Evolutionary conservation across 148 eudicot species (phyloP).

Genomic region (Rhododendron vialii): DNA sequence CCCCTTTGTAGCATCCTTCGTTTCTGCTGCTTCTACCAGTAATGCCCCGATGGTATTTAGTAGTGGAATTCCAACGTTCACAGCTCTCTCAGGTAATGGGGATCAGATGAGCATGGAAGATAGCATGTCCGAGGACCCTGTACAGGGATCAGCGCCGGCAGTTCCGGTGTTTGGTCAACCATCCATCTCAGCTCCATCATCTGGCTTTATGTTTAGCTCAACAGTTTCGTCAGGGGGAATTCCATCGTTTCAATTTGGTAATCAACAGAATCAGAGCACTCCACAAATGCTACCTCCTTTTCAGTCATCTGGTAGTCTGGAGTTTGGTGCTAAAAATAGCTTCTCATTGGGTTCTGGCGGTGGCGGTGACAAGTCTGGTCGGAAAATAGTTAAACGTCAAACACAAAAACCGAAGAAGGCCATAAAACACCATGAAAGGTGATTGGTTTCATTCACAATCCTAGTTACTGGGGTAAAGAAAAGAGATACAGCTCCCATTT

Average conservation of each 20-base stretch:
- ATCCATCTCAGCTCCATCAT: conserved; percentile 28
- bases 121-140: conserved; percentile 88
- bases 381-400: conserved; percentile 50
- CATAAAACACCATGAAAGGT: background rate
- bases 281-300: conserved; percentile 46
- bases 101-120: conserved; percentile 76
- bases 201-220: conserved; percentile 41
- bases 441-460: background rate
- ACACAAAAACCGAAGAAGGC: conserved; percentile 39
- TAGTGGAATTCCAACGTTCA: conserved; percentile 23
- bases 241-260: conserved; percentile 58
- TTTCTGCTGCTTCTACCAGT: conserved; percentile 26
- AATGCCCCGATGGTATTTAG: conserved; percentile 42
- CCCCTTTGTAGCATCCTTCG: conserved; percentile 44
- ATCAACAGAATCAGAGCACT: conserved; percentile 53
- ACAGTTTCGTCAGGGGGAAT: conserved; percentile 25
- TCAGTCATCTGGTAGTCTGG: conserved; percentile 60
- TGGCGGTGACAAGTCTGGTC: conserved; percentile 44
- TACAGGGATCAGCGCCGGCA: conserved; percentile 37
- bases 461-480: background rate
- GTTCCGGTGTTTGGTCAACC: conserved; percentile 48
- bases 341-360: conserved; percentile 82
- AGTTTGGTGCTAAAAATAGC: conserved; percentile 60
- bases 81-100: conserved; percentile 32
- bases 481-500: background rate